Evolutionary conservation across 768 basidiomycete species (phyloP).

Genomic region (Suillus clintonianus): DNA sequence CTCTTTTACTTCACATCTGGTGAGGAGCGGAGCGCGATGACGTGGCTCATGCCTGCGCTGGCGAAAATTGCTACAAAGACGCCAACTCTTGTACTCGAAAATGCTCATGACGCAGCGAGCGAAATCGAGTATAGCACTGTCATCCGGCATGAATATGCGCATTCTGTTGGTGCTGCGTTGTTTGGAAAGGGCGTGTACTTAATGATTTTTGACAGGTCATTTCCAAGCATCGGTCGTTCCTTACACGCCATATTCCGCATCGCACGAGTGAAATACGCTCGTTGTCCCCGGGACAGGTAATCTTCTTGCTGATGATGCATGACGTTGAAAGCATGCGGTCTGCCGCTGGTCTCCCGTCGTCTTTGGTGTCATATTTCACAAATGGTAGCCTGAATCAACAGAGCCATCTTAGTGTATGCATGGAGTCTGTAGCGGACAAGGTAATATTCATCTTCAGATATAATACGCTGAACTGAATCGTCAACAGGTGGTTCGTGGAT

Average conservation of each 20-base stretch:
- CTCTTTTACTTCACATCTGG: conserved; percentile 76
- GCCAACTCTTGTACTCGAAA: conserved; percentile 81
- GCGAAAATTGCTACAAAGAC: conserved; percentile 83
- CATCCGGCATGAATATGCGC: conserved; percentile 81
- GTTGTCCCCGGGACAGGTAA: conserved; percentile 79
- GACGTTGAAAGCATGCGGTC: conserved; percentile 89
- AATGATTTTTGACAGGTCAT: conserved; percentile 55
- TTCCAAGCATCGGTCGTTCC: conserved; percentile 60
- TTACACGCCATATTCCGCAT: conserved; percentile 67
- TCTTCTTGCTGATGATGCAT: conserved; percentile 83
- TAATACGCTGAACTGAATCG: background rate
- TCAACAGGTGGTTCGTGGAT: conserved; percentile 74
- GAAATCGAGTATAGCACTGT: conserved; percentile 93
- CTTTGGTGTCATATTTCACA: conserved; percentile 82
- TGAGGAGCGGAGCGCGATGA: conserved; percentile 63
- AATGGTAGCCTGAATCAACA: conserved; percentile 84
- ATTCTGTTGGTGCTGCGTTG: conserved; percentile 51
- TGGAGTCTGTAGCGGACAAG: conserved; percentile 88
- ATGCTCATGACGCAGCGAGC: conserved; percentile 78
- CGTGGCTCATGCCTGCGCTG: conserved; percentile 78
- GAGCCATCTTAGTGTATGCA: conserved; percentile 64
- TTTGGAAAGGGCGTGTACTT: conserved; percentile 2
- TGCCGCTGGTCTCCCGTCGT: conserved; percentile 75
- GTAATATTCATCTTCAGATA: conserved; percentile 36
- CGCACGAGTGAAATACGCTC: conserved; percentile 69